Conservation (phyloP, 2,329 filamentous ascomycete genomes). For the Myotisia sp. region DNA sequence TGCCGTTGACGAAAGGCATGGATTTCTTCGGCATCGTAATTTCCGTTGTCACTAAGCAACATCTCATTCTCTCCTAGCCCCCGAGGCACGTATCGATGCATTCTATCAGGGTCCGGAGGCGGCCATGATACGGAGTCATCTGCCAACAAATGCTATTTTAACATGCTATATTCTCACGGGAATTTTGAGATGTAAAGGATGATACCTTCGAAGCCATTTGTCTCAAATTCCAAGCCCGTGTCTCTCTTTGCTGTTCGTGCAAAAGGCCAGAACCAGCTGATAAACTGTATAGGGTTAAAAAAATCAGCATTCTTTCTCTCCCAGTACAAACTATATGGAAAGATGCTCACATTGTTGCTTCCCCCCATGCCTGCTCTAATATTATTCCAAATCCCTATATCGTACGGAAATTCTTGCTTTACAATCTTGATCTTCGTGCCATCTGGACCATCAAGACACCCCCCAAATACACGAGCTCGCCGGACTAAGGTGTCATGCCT, state of each 20-base stretch:
- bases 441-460: slow-evolving; percentile 44
- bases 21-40: slow-evolving; percentile 28
- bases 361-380: slow-evolving; percentile 47
- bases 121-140: slow-evolving; percentile 31
- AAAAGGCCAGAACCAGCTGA: slow-evolving; percentile 50
- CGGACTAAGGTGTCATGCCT: slow-evolving; percentile 34
- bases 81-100: slow-evolving; percentile 23
- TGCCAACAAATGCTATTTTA: not conserved
- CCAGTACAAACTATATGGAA: not conserved
- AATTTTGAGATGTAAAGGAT: not conserved
- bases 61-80: slow-evolving; percentile 7
- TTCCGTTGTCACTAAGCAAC: slow-evolving; percentile 3
- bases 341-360: slow-evolving; percentile 28
- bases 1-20: slow-evolving; percentile 43
- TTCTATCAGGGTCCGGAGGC: slow-evolving; percentile 37
- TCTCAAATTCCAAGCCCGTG: slow-evolving; percentile 39
- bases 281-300: slow-evolving; percentile 19
- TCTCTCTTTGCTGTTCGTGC: slow-evolving; percentile 34
- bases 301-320: not conserved
- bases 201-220: slow-evolving; percentile 47
- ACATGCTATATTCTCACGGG: not conserved
- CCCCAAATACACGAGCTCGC: slow-evolving; percentile 38
- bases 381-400: slow-evolving; percentile 49
- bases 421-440: slow-evolving; percentile 40
- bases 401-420: slow-evolving; percentile 52